These are phyloP conservation scores for Purpureocillium lavendulum DNA, from an alignment of 2,329 filamentous ascomycete genomes.

Conservation along the genomic window DNA sequence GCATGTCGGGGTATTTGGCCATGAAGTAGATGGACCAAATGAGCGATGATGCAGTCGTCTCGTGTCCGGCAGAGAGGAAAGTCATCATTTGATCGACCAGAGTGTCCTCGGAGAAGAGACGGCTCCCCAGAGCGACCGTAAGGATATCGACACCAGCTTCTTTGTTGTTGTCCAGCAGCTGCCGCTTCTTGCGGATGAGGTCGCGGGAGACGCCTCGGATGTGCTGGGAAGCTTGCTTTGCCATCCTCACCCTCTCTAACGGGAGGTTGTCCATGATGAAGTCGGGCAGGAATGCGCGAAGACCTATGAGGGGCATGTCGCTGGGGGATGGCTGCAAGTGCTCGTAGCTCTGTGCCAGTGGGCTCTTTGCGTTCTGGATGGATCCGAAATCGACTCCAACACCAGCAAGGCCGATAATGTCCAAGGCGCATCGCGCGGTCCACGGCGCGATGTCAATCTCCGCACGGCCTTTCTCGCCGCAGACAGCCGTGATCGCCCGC, in stretches of 20 bases:
- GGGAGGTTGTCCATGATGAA: constrained; percentile 7
- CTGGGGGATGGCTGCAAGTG: constrained; percentile 11
- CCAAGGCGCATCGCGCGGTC: constrained; percentile 19
- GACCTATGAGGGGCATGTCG: constrained; percentile 6
- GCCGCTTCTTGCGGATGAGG: constrained; percentile 22
- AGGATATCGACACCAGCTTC: constrained; percentile 26
- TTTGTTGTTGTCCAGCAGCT: constrained; percentile 11
- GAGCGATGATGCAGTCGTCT: constrained; percentile 32
- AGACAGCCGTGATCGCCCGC: constrained; percentile 4
- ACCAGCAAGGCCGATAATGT: constrained; percentile 25
- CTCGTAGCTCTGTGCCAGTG: constrained; percentile 23
- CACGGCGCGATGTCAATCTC: constrained; percentile 11
- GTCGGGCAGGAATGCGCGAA: constrained; percentile 7
- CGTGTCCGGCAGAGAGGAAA: constrained; percentile 32
- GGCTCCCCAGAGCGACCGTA: constrained; percentile 21
- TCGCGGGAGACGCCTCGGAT: constrained; percentile 18
- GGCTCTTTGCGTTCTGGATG: constrained; percentile 22
- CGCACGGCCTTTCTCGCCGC: constrained; percentile 5
- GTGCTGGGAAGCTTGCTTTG: constrained; percentile 16
- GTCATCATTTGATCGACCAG: constrained; percentile 33
- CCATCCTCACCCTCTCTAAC: constrained; percentile 6
- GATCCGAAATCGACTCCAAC: constrained; percentile 24
- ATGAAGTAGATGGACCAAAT: constrained; percentile 33
- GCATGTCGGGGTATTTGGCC: constrained; percentile 23
- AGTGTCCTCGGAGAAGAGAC: constrained; percentile 26